These are phyloP conservation scores for Stephania cephalantha DNA, from an alignment of 164 flowering plant species.

Conservation along the genomic window DNA sequence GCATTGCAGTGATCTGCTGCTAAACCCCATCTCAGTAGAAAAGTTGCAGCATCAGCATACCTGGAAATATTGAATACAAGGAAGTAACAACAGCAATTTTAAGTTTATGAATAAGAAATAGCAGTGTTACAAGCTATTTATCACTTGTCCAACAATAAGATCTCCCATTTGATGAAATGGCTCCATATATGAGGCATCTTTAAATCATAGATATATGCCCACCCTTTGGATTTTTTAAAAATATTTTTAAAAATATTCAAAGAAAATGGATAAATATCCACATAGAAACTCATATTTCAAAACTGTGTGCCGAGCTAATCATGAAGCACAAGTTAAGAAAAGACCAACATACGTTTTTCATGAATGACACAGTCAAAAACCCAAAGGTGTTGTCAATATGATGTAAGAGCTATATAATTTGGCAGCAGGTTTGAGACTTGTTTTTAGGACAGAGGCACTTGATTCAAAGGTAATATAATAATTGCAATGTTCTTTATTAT, in stretches of 20 bases:
- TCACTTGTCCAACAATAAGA: not conserved
- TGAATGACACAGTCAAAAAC: too few relatives aligned
- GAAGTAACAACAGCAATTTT: slow-evolving; percentile 1
- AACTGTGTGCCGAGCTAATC: not conserved
- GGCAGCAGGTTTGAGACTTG: too few relatives aligned
- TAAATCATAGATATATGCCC: not conserved
- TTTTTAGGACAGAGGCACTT: too few relatives aligned
- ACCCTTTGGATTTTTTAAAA: too few relatives aligned
- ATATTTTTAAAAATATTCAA: too few relatives aligned
- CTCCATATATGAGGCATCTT: not conserved
- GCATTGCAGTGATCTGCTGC: slow-evolving; percentile 91
- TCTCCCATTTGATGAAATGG: not conserved
- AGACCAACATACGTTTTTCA: not conserved
- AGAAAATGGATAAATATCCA: not conserved
- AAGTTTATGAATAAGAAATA: not conserved
- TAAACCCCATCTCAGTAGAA: slow-evolving; percentile 64
- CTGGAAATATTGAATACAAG: slow-evolving; percentile 26
- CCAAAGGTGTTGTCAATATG: not conserved
- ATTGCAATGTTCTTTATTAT: too few relatives aligned
- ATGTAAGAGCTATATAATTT: not conserved
- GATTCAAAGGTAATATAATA: too few relatives aligned
- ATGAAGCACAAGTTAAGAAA: not conserved
- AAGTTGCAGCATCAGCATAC: slow-evolving; percentile 85
- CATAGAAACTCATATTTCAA: not conserved
- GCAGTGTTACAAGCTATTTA: not conserved